phyloP scores from a whole-genome alignment of 495 filamentous ascomycete species.

The Aspergillus olivimuriae region DNA sequence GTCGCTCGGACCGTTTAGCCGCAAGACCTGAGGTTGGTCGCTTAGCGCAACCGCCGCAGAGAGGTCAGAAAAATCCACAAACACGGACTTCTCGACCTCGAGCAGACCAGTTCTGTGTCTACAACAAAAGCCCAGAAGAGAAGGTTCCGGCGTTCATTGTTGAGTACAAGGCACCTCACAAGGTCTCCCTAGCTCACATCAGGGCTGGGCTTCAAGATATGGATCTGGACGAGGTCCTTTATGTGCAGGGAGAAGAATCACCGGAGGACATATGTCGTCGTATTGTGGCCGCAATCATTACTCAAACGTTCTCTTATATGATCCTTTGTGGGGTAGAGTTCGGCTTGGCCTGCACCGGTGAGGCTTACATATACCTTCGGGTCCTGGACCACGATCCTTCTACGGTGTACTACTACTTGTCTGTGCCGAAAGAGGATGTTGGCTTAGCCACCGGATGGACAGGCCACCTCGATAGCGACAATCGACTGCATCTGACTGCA shows the following conservation, averaged over 20 bases:
- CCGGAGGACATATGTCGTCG: slow-evolving; percentile 8
- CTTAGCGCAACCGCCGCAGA: too few relatives aligned
- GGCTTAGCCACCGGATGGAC: slow-evolving; percentile 7
- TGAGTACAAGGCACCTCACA: slow-evolving; percentile 39
- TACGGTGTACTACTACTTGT: slow-evolving; percentile 9
- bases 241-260: slow-evolving; percentile 8
- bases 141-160: slow-evolving; percentile 22
- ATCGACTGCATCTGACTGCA: slow-evolving; percentile 14
- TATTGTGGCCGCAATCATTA: slow-evolving; percentile 20
- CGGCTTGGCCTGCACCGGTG: slow-evolving; percentile 33
- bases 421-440: slow-evolving; percentile 33
- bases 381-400: too few relatives aligned
- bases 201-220: too few relatives aligned
- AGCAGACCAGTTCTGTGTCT: slow-evolving; percentile 41
- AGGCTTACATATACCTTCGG: too few relatives aligned
- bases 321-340: slow-evolving; percentile 27
- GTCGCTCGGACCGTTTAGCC: too few relatives aligned
- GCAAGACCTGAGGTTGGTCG: too few relatives aligned
- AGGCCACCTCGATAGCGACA: slow-evolving; percentile 1
- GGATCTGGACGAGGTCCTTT: slow-evolving; percentile 18
- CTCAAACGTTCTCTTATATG: slow-evolving; percentile 37
- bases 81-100: too few relatives aligned
- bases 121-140: slow-evolving; percentile 20
- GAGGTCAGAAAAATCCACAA: too few relatives aligned
- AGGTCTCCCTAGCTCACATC: slow-evolving; percentile 24